Conservation (phyloP, 352 stramenopile species). For the Pythium vanterpoolii region DNA sequence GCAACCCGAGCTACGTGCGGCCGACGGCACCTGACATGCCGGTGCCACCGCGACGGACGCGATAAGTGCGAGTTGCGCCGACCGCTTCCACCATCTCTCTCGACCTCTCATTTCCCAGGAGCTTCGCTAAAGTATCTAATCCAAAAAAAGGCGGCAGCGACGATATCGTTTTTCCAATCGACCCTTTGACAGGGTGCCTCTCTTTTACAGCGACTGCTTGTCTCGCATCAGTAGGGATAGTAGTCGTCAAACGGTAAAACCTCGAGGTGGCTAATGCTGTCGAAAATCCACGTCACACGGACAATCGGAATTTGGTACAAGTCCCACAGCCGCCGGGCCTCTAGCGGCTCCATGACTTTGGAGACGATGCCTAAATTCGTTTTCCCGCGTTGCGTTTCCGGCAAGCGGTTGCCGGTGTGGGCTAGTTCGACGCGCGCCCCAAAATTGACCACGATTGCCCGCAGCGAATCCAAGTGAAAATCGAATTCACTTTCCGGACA, state of each 20-base stretch:
- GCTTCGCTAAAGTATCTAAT: no score
- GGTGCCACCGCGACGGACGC: slow-evolving; percentile 19
- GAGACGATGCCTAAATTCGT: slow-evolving; percentile 63
- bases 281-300: slow-evolving; percentile 84
- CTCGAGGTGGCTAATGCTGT: slow-evolving; percentile 84
- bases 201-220: no score
- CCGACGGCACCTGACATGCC: slow-evolving; percentile 5
- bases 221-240: slow-evolving; percentile 64
- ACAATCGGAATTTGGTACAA: slow-evolving; percentile 81
- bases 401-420: slow-evolving; percentile 4
- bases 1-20: slow-evolving; percentile 28
- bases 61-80: slow-evolving; percentile 18
- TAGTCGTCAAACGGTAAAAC: slow-evolving; percentile 85
- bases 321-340: slow-evolving; percentile 57
- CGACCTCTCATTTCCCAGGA: no score
- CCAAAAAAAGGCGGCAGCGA: no score
- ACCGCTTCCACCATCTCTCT: no score
- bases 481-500: slow-evolving; percentile 67
- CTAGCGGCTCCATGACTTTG: slow-evolving; percentile 51
- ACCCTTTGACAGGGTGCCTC: no score
- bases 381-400: slow-evolving; percentile 4
- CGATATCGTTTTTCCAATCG: no score
- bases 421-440: slow-evolving; percentile 45
- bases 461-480: slow-evolving; percentile 65
- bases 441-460: slow-evolving; percentile 62